Evolutionary conservation across 441 rosid genomes (phyloP).

Genomic region (Biscutella auriculata): DNA sequence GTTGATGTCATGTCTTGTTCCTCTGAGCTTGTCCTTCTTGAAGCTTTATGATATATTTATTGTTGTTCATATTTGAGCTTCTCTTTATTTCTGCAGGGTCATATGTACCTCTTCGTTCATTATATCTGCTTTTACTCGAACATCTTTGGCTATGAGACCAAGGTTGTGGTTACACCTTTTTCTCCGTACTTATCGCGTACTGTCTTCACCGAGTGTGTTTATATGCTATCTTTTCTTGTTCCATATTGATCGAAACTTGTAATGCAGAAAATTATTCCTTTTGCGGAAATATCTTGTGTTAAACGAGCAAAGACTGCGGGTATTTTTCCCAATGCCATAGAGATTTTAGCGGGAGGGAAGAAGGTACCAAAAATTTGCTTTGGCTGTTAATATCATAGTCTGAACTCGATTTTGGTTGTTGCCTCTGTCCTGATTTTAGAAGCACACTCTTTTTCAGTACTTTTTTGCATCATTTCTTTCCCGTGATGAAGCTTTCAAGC

Average conservation of each 20-base stretch:
- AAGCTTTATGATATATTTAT: background rate
- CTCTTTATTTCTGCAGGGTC: constrained; percentile 54
- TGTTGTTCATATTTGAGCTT: background rate
- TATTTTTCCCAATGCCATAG: constrained; percentile 89
- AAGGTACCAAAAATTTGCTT: constrained; percentile 43
- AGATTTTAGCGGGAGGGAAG: constrained; percentile 67
- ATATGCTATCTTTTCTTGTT: constrained; percentile 3
- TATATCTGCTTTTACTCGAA: constrained; percentile 88
- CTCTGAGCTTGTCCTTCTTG: background rate
- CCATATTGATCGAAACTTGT: constrained; percentile 5
- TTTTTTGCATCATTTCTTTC: constrained; percentile 94
- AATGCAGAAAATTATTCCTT: constrained; percentile 66
- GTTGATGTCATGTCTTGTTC: background rate
- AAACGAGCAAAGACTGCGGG: constrained; percentile 94
- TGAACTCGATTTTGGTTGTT: background rate
- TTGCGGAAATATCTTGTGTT: constrained; percentile 58
- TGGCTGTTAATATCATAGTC: background rate
- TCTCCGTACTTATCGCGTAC: background rate
- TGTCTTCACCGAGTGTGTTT: background rate
- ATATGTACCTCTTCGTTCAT: constrained; percentile 77
- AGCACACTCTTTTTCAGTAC: constrained; percentile 31
- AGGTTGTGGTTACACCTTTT: constrained; percentile 30
- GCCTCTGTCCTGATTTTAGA: background rate
- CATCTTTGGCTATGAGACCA: constrained; percentile 97
- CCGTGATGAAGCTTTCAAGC: constrained; percentile 93